These are phyloP conservation scores for Boletus eberwhitei DNA, from an alignment of 768 basidiomycete species.

Conservation along the genomic window DNA sequence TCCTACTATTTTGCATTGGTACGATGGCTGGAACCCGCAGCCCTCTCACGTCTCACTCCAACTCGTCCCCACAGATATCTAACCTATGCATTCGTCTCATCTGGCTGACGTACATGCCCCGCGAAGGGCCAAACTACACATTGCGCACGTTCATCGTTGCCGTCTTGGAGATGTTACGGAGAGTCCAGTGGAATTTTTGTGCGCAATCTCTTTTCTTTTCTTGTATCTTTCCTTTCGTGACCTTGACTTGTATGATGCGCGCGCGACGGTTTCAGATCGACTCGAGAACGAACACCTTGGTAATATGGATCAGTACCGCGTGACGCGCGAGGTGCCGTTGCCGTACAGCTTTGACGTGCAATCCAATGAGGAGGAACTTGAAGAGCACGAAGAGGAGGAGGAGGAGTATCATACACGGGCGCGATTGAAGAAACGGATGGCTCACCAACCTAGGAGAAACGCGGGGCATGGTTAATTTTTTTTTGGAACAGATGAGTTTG, in stretches of 20 bases:
- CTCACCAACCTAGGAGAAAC: not conserved
- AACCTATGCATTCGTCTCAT: slow-evolving; percentile 76
- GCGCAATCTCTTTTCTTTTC: slow-evolving; percentile 25
- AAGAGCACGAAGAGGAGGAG: slow-evolving; percentile 36
- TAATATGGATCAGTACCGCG: slow-evolving; percentile 91
- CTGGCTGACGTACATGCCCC: slow-evolving; percentile 80
- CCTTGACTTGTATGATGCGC: not conserved
- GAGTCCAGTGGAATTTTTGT: slow-evolving; percentile 94
- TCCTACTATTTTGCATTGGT: slow-evolving; percentile 81
- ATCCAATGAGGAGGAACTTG: slow-evolving; percentile 43
- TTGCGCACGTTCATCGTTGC: slow-evolving; percentile 67
- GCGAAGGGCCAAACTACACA: slow-evolving; percentile 42
- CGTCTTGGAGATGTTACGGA: slow-evolving; percentile 69
- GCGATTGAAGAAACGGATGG: not conserved
- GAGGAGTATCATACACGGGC: not conserved
- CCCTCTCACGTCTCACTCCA: not conserved
- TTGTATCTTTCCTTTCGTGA: not conserved
- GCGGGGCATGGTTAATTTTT: not conserved
- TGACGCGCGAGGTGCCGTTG: slow-evolving; percentile 79
- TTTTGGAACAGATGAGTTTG: too few species aligned
- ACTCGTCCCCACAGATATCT: slow-evolving; percentile 45
- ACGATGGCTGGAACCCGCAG: slow-evolving; percentile 11
- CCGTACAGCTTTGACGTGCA: slow-evolving; percentile 62
- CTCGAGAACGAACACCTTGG: slow-evolving; percentile 92
- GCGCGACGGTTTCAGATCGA: slow-evolving; percentile 46